Conservation (phyloP, 257 asterid genomes). For the Anisodus tanguticus region DNA sequence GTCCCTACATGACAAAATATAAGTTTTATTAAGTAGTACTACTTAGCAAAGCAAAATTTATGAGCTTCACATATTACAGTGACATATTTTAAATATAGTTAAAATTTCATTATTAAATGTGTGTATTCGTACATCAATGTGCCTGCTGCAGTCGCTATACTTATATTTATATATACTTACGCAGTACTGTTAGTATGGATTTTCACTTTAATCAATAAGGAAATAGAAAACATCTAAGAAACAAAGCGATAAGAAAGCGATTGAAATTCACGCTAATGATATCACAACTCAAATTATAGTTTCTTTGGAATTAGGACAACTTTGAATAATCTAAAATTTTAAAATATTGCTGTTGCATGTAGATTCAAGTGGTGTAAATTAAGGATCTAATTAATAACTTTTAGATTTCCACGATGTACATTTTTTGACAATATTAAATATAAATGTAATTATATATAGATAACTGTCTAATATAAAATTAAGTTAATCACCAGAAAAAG, state of each 20-base stretch:
- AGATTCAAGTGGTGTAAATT: background rate
- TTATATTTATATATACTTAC: no score
- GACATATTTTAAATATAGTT: no score
- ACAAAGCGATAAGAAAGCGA: background rate
- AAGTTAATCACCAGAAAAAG: background rate
- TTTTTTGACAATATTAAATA: background rate
- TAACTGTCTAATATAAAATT: background rate
- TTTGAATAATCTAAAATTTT: background rate
- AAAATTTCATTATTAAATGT: no score
- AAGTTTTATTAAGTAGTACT: background rate
- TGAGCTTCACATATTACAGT: background rate
- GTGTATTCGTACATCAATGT: background rate
- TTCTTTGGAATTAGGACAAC: constrained; percentile 17
- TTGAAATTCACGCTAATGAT: background rate
- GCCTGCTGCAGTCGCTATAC: background rate
- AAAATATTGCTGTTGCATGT: background rate
- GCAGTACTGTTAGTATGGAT: background rate
- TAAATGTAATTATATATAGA: no score
- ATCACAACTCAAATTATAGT: fast-evolving
- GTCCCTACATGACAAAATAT: background rate
- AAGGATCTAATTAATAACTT: background rate
- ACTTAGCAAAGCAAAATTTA: background rate
- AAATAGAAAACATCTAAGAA: background rate
- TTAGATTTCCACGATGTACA: background rate
- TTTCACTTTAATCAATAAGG: background rate